Evolutionary conservation across 169 alveolate species (phyloP).

Genomic region (Toxoplasma gondii): DNA sequence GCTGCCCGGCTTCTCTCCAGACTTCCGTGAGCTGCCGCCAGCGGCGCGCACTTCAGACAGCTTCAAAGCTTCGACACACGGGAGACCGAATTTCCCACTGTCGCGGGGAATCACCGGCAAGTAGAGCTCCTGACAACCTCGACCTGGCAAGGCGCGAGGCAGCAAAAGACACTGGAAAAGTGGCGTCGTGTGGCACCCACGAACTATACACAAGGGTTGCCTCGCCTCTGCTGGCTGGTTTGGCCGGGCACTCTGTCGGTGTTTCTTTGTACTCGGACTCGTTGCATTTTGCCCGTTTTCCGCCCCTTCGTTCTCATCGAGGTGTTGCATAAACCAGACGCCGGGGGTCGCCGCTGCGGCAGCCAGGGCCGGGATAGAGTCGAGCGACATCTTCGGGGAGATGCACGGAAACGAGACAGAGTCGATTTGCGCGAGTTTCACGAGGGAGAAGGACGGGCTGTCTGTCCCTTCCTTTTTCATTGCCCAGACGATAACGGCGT

Average conservation of each 20-base stretch:
- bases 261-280: neutral
- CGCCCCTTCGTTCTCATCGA: neutral
- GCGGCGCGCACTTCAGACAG: constrained; percentile 23
- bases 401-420: neutral
- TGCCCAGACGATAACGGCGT: neutral
- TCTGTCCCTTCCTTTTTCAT: neutral
- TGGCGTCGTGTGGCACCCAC: neutral
- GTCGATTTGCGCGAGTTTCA: neutral
- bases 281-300: neutral
- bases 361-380: neutral
- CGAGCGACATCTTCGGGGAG: neutral
- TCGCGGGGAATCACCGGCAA: neutral
- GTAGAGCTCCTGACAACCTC: neutral
- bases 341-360: constrained; percentile 20
- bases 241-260: neutral
- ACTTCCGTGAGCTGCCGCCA: neutral
- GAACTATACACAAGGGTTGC: neutral
- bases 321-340: neutral
- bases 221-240: neutral
- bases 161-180: neutral
- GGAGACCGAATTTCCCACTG: neutral
- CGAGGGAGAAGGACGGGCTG: neutral
- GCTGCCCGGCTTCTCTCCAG: neutral
- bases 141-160: neutral
- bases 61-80: neutral